Conservation (phyloP, 108 stramenopile genomes). For the Pseudonitzschia delicatissima region DNA sequence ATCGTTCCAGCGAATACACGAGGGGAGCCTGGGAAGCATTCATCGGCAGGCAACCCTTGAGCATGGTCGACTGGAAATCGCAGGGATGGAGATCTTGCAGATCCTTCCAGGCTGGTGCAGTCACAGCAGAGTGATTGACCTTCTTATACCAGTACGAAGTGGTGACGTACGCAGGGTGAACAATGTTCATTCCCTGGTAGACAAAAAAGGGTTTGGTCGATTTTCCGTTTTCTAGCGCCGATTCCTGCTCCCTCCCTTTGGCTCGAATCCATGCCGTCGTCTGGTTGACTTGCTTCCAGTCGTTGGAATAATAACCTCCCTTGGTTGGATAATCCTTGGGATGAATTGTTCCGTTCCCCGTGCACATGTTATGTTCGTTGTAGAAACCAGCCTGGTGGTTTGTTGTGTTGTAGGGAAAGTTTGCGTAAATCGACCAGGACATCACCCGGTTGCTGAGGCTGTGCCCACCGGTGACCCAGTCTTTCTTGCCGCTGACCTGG, state of each 20-base stretch:
- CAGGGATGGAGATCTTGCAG: constrained; percentile 18
- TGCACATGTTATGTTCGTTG: constrained; percentile 9
- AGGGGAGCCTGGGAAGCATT: background rate
- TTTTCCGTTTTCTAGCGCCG: background rate
- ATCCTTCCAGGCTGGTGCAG: constrained; percentile 17
- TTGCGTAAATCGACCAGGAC: constrained; percentile 21
- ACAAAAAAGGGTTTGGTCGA: constrained; percentile 26
- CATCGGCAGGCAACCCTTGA: constrained; percentile 31
- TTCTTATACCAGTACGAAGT: constrained; percentile 16
- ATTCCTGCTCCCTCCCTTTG: background rate
- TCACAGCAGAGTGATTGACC: constrained; percentile 18
- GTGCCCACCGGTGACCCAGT: constrained; percentile 23
- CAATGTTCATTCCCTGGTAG: constrained; percentile 35
- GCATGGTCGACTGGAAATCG: constrained; percentile 29
- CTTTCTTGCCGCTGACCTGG: constrained; percentile 15
- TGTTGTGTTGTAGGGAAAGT: constrained; percentile 22
- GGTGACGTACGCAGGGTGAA: constrained; percentile 34
- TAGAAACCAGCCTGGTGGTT: background rate
- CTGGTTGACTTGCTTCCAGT: constrained; percentile 21
- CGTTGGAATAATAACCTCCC: background rate
- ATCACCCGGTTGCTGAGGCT: constrained; percentile 8
- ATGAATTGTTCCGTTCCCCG: constrained; percentile 13
- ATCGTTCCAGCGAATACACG: constrained; percentile 1
- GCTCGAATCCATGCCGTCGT: constrained; percentile 22
- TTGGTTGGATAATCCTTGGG: background rate